Percentiles rank a stretch among this genome's conserved stretches.
Conservation (phyloP, 106 monocot species). For the Dendrobium huoshanense region DNA sequence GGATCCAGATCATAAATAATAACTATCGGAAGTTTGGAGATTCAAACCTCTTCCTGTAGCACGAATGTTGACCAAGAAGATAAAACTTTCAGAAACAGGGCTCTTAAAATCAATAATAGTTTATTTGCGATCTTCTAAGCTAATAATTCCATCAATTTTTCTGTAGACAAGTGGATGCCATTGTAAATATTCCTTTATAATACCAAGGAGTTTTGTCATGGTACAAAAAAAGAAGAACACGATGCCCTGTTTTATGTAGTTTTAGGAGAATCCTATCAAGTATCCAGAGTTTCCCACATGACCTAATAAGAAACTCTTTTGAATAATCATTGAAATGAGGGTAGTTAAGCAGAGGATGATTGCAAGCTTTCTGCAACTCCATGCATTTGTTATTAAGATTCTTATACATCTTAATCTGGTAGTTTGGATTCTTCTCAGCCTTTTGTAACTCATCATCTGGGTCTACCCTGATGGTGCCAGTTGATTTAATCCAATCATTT, state of each 20-base stretch:
- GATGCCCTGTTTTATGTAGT: constrained; percentile 88
- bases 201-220: constrained; percentile 89
- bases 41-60: constrained; percentile 97
- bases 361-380: constrained; percentile 93
- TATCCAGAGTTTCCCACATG: constrained; percentile 96
- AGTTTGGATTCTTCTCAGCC: constrained; percentile 66
- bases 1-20: constrained; percentile 98
- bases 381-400: constrained; percentile 98
- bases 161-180: constrained; percentile 77
- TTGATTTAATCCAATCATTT: constrained; percentile 96
- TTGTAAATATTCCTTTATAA: constrained; percentile 91
- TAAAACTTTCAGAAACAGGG: constrained; percentile 77
- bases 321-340: constrained; percentile 74
- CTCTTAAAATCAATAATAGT: constrained; percentile 94
- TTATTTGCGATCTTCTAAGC: constrained; percentile 82
- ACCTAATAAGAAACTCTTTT: constrained; percentile 76
- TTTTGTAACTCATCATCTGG: constrained; percentile 80
- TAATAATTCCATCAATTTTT: constrained; percentile 91
- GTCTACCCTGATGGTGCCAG: constrained; percentile 88
- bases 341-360: constrained; percentile 88
- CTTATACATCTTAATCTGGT: constrained; percentile 77
- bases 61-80: constrained; percentile 94
- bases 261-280: constrained; percentile 96
- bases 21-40: constrained; percentile 95
- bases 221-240: constrained; percentile 76